Evolutionary conservation across 148 eudicot genomes (phyloP).

Genomic region (Selenicereus undatus): DNA sequence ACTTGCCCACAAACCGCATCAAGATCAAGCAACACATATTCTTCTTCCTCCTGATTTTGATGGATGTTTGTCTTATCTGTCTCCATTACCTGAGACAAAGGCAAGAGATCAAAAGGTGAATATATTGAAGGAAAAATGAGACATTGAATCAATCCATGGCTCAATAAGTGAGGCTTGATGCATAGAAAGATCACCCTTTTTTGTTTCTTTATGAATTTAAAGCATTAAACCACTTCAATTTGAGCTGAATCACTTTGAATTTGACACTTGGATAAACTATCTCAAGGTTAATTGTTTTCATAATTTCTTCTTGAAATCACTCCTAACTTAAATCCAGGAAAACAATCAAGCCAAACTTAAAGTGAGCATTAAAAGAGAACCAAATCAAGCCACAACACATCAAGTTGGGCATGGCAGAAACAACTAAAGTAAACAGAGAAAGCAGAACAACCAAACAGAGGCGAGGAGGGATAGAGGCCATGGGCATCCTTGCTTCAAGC

Average conservation of each 20-base stretch:
- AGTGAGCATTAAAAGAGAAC: no score
- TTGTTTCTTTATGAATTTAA: neutral
- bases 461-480: no score
- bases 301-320: no score
- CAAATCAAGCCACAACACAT: no score
- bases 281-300: no score
- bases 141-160: neutral
- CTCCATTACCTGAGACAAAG: slow-evolving; percentile 28
- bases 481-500: no score
- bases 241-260: neutral
- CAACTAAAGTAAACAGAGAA: no score
- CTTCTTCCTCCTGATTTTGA: slow-evolving; percentile 45
- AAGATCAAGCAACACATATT: slow-evolving; percentile 62
- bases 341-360: no score
- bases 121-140: neutral
- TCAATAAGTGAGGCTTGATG: neutral
- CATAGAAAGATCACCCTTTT: neutral
- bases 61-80: slow-evolving; percentile 19
- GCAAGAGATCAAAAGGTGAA: neutral
- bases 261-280: neutral
- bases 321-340: no score
- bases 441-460: no score
- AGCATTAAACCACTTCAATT: neutral
- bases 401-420: no score
- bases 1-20: slow-evolving; percentile 43